Evolutionary conservation across 768 basidiomycete genomes (phyloP), one percentile per base, ranked within the genome.

Genomic region (Ramaria sp.): DNA sequence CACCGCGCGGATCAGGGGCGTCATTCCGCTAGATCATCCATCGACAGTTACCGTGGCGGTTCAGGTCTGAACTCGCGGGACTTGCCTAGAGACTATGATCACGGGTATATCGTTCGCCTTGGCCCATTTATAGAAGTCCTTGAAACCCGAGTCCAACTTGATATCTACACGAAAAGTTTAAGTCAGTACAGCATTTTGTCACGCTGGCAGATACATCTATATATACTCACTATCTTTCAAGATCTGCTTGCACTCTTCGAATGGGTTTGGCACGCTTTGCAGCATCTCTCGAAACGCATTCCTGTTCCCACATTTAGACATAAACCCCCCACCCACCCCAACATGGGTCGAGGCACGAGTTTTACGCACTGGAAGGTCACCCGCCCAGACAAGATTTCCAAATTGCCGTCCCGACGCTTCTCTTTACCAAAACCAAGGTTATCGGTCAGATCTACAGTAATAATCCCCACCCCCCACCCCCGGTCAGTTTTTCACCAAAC

Each of bases 261-360:
- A 88, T 3, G 82, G 79, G 48, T 70, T 76, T 18, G 60, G 56
- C 4, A 97, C 80, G 61, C 88, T 92, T 47, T 81, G 71, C 15
- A 98, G 69, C 91, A 95, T 95, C 62, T 81, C 78, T 32, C 78
- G 74, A 70, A 98, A 98, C 0, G 79, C 83, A 70, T 99, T 94
- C 64, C 91, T 91, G 64, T 27, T 44, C 15, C 24, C n/a, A 30
- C 32, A 34, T 37, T 50, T 34, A 36, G 25, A n/a, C 5, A 16
- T 16, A 36, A 36, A 49, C 28, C 30, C 7, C 37, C n/a, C 22
- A 53, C 52, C n/a, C 52, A 45, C 36, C 32, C 49, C 41, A 48
- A 28, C 48, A n/a, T 22, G 28, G 41, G 10, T 34, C 50, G 13
- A 22, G 27, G 2, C 9, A n/a, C n/a, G n/a, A n/a, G n/a, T n/a